A percentile compares a stretch with the other conserved stretches of the same genome.
These are phyloP conservation scores for Westerdykella aurantiaca DNA, from an alignment of 2,329 filamentous ascomycete genomes.

Conservation along the genomic window DNA sequence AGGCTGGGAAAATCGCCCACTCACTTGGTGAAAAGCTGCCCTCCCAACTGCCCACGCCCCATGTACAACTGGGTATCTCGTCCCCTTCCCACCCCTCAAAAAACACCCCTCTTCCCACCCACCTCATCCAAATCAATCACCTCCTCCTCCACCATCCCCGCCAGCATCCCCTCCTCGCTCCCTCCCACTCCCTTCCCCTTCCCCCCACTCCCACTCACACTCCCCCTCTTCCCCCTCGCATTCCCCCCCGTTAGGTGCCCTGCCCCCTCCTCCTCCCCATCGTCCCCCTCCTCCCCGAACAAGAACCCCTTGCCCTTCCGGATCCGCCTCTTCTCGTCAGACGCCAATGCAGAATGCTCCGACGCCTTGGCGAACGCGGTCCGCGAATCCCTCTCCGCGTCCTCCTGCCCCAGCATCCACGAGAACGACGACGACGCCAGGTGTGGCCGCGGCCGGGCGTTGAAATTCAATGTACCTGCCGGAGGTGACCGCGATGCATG, in stretches of 20 bases:
- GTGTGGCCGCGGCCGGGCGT: conserved; percentile 3
- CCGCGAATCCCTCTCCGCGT: background rate
- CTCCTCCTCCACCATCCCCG: background rate
- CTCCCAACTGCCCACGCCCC: no score
- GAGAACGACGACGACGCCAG: conserved; percentile 71
- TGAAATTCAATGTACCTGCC: conserved; percentile 1
- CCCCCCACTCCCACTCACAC: conserved; percentile 25
- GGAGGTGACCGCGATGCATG: conserved; percentile 5
- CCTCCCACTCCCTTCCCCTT: conserved; percentile 30
- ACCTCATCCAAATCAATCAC: background rate
- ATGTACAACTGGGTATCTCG: no score
- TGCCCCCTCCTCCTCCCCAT: conserved; percentile 6
- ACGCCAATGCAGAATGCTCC: conserved; percentile 30
- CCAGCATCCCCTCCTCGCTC: conserved; percentile 17
- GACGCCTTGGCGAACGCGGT: conserved; percentile 9
- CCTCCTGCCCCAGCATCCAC: conserved; percentile 59
- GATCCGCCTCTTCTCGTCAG: conserved; percentile 30
- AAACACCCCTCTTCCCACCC: background rate
- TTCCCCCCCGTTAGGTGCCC: conserved; percentile 11
- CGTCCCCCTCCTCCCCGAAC: conserved; percentile 39
- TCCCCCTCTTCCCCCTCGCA: conserved; percentile 18
- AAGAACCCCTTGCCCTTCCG: conserved; percentile 35
- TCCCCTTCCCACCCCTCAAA: background rate
- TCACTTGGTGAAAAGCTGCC: no score
- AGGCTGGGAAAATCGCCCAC: no score